Percentiles rank a stretch among this genome's conserved stretches.
These are phyloP conservation scores for Neolentinus lepideus DNA, from an alignment of 1,284 basidiomycete genomes.

Conservation along the genomic window DNA sequence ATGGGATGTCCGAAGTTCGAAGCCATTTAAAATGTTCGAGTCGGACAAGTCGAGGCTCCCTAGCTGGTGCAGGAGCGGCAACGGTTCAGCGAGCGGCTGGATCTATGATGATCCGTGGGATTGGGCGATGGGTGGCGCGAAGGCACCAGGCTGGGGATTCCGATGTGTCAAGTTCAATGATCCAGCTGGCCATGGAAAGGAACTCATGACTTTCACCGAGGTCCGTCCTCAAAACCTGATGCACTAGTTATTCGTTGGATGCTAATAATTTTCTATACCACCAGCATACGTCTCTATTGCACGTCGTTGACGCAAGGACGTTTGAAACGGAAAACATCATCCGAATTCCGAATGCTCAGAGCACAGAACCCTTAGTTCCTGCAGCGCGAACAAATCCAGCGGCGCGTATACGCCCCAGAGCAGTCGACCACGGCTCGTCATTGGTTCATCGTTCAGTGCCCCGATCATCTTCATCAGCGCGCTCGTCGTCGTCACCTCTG, in stretches of 20 bases:
- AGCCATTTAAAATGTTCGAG: conserved; percentile 60
- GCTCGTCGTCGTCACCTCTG: conserved; percentile 18
- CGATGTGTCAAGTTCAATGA: conserved; percentile 73
- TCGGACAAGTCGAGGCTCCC: conserved; percentile 39
- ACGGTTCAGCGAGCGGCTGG: conserved; percentile 42
- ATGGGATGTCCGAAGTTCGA: conserved; percentile 71
- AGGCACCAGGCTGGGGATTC: conserved; percentile 71
- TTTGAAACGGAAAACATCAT: conserved; percentile 72
- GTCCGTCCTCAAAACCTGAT: conserved; percentile 25
- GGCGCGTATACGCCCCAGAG: conserved; percentile 7
- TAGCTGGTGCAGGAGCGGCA: conserved; percentile 23
- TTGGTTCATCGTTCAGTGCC: conserved; percentile 18
- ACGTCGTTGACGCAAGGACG: conserved; percentile 74
- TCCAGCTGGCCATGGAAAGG: conserved; percentile 36
- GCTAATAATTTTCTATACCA: conserved; percentile 3
- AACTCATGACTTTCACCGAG: conserved; percentile 82
- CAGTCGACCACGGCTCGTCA: conserved; percentile 13
- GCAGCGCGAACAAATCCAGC: conserved; percentile 8
- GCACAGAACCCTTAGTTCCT: conserved; percentile 9
- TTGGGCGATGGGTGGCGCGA: conserved; percentile 44
- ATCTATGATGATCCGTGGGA: conserved; percentile 59
- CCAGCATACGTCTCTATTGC: conserved; percentile 69
- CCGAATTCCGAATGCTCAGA: conserved; percentile 39
- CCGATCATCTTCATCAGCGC: conserved; percentile 12
- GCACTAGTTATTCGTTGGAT: conserved; percentile 2